Evolutionary conservation across 768 basidiomycete species (phyloP).

Genomic region (Xerocomellus amylosporus): DNA sequence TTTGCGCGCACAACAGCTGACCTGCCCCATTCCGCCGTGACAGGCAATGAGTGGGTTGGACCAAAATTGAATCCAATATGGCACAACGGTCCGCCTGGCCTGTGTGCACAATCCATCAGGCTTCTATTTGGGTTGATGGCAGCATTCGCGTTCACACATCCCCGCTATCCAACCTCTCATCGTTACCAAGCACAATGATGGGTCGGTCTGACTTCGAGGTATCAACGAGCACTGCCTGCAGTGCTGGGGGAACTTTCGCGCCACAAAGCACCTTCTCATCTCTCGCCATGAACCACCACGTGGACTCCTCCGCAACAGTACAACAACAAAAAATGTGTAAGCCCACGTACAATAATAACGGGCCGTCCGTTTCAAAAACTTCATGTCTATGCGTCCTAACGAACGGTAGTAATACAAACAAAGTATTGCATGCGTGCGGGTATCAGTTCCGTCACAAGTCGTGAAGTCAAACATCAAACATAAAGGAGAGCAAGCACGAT

Average conservation of each 20-base stretch:
- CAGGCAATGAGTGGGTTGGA: not conserved
- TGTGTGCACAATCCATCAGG: not conserved
- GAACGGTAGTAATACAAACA: constrained; percentile 23
- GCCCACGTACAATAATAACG: not conserved
- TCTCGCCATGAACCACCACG: not conserved
- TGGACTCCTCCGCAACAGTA: not conserved
- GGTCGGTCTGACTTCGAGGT: not conserved
- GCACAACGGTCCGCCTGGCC: not conserved
- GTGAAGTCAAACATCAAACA: constrained; percentile 5
- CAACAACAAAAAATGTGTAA: not conserved
- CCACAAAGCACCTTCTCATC: not conserved
- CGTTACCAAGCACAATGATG: not conserved
- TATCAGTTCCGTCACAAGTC: constrained; percentile 25
- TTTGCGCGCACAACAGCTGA: not conserved
- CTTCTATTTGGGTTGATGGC: constrained; percentile 5
- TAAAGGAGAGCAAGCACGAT: constrained; percentile 1
- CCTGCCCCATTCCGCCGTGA: not conserved
- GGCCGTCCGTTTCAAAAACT: not conserved
- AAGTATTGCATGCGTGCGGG: constrained; percentile 21
- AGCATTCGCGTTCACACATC: not conserved
- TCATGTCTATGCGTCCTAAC: constrained; percentile 13
- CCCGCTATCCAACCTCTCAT: constrained; percentile 2
- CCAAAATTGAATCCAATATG: not conserved
- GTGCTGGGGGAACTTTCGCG: not conserved
- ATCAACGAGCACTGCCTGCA: not conserved